Conservation (phyloP, 2,329 filamentous ascomycete genomes). For the Madurella mycetomatis region DNA sequence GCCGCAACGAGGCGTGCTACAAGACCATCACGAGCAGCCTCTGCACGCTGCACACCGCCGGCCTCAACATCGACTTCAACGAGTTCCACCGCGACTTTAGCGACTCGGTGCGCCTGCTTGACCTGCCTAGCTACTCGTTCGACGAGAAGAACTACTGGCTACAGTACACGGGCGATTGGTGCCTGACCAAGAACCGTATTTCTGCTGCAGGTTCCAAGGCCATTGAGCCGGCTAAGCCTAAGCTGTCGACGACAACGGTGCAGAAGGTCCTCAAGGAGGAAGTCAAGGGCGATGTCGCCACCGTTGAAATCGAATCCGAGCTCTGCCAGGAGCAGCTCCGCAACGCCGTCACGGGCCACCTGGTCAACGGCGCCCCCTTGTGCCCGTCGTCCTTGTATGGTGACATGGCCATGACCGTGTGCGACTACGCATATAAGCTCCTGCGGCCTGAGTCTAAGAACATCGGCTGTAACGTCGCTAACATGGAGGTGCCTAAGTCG, state of each 20-base stretch:
- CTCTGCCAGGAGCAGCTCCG: conserved; percentile 60
- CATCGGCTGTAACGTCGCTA: conserved; percentile 58
- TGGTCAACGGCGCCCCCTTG: conserved; percentile 39
- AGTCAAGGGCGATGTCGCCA: conserved; percentile 54
- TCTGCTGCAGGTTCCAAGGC: conserved; percentile 32
- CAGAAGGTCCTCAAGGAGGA: conserved; percentile 61
- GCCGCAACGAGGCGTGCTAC: conserved; percentile 59
- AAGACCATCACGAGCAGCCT: conserved; percentile 58
- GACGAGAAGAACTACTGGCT: conserved; percentile 70
- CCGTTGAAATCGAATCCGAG: conserved; percentile 61
- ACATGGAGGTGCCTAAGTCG: conserved; percentile 66
- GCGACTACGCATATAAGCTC: conserved; percentile 64
- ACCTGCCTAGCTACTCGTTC: conserved; percentile 66
- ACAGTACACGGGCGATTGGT: conserved; percentile 64
- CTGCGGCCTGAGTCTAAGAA: conserved; percentile 52
- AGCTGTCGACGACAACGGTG: conserved; percentile 61
- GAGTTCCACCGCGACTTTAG: conserved; percentile 58
- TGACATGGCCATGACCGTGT: conserved; percentile 48
- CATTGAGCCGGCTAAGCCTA: conserved; percentile 44
- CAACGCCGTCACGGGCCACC: conserved; percentile 56
- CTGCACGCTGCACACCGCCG: conserved; percentile 53
- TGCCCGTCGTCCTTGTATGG: conserved; percentile 53
- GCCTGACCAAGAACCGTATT: conserved; percentile 63
- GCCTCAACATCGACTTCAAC: conserved; percentile 63
- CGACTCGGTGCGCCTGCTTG: conserved; percentile 44